These are phyloP conservation scores for Isatis lusitanica DNA, from an alignment of 441 rosid genomes.

Conservation along the genomic window DNA sequence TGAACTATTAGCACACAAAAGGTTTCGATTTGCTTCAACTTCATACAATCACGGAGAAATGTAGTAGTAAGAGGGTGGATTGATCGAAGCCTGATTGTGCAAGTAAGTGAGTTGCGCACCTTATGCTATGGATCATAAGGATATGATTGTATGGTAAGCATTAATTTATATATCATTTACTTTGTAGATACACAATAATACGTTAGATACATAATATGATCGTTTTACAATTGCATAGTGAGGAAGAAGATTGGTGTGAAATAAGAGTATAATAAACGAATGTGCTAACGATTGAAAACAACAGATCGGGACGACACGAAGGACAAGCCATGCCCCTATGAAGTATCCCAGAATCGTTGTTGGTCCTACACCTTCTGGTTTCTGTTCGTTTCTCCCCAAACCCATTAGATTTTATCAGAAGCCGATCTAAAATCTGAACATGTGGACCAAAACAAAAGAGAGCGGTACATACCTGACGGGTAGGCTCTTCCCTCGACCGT, in stretches of 20 bases:
- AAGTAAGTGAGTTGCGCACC: too few relatives aligned
- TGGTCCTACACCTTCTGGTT: constrained; percentile 71
- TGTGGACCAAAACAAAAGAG: not conserved
- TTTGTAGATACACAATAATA: not conserved
- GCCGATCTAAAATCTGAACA: not conserved
- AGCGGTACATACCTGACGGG: constrained; percentile 45
- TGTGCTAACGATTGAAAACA: constrained; percentile 45
- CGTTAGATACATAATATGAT: not conserved
- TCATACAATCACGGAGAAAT: too few relatives aligned
- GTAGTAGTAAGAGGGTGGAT: too few relatives aligned
- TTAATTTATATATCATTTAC: too few relatives aligned
- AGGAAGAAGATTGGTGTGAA: constrained; percentile 9
- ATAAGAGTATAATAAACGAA: not conserved
- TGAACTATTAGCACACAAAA: too few relatives aligned
- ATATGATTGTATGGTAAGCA: not conserved
- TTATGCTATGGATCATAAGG: not conserved
- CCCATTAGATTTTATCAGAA: not conserved
- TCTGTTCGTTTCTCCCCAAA: constrained; percentile 41
- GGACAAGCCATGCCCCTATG: constrained; percentile 59
- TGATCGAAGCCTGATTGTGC: too few relatives aligned
- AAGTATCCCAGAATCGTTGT: constrained; percentile 76
- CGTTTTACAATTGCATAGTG: not conserved
- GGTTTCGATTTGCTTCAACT: too few relatives aligned
- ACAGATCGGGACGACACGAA: constrained; percentile 55
- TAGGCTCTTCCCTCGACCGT: constrained; percentile 49